Base-by-base conservation (phyloP, 805 yeast species). In the Barnettozyma wickerhamii region DNA sequence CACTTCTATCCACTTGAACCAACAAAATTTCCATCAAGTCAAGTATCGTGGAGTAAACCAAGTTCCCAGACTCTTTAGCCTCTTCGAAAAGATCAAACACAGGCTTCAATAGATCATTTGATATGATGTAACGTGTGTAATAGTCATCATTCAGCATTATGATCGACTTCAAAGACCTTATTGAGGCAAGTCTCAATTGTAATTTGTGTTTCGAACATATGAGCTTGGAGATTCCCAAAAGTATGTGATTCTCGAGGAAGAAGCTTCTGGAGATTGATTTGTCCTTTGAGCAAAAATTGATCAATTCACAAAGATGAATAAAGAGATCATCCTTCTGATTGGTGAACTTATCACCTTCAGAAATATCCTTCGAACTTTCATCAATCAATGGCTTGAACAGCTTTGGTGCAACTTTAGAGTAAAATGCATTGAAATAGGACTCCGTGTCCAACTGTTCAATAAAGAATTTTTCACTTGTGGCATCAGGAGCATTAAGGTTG, bases 31-130 rank as follows among this genome's bases (percentile, higher is more conserved):
- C 83, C 26, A 81, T 64, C 18, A 90, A 66, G 56, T 84, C 89
- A 34, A 88, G 66, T 47, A 91, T 74, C 6, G 90, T 74, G 0
- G 96, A 88, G 53, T 79, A 84, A 3, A 84, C 72, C 44, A 89
- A 62, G 54, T 81, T 84, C 56, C 84, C 79, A 29, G 63, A 61
- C 23, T 66, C 61, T 6, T 71, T 65, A 9, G 77, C 73, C 12
- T 65, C 71, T 18, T 65, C 61, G 46, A 84, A 66, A 36, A 77
- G 64, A 1, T 59, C 54, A 42, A 85, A 69, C 26, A 81, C 67
- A 17, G 68, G 63, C 4, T 62, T 67, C 39, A 81, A 66, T 5
- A 81, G 56, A 35, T 77, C 71, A 41, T 77, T 66, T 13, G 76
- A 67, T 14, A 84, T 68, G 38, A 90, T 69, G 46, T 75, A 72